Percentiles rank a stretch among this genome's conserved stretches.
Conservation (phyloP, 805 yeast species). For the Jamesozyma rosinii region DNA sequence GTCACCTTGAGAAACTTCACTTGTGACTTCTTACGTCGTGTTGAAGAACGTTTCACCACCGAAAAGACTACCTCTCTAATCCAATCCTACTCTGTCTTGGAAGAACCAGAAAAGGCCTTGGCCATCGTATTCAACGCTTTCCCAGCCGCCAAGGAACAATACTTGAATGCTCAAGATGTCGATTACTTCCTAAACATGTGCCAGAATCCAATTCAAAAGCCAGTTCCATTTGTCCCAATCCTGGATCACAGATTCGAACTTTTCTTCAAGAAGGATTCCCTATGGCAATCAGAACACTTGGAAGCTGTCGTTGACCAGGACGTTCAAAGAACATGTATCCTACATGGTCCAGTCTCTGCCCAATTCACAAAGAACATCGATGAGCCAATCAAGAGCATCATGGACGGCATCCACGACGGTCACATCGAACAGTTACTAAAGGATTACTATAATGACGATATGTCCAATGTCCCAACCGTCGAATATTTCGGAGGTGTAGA, state of each 20-base stretch:
- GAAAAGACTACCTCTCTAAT: slow-evolving; percentile 53
- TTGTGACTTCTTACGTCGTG: slow-evolving; percentile 82
- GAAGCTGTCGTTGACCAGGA: slow-evolving; percentile 94
- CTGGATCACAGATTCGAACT: slow-evolving; percentile 89
- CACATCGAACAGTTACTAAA: slow-evolving; percentile 63
- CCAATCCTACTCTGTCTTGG: slow-evolving; percentile 62
- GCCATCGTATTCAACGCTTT: slow-evolving; percentile 55
- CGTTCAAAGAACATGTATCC: slow-evolving; percentile 97
- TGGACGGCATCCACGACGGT: slow-evolving; percentile 84
- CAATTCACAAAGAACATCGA: slow-evolving; percentile 77
- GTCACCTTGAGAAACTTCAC: slow-evolving; percentile 72
- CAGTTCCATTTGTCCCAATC: slow-evolving; percentile 95
- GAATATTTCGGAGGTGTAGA: slow-evolving; percentile 77
- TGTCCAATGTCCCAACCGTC: slow-evolving; percentile 67
- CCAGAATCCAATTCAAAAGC: slow-evolving; percentile 80
- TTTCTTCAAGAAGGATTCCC: slow-evolving; percentile 95
- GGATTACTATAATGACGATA: slow-evolving; percentile 65
- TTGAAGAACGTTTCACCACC: slow-evolving; percentile 88
- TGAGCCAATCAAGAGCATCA: slow-evolving; percentile 85
- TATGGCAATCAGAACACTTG: slow-evolving; percentile 97
- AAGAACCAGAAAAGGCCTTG: slow-evolving; percentile 53
- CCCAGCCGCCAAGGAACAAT: slow-evolving; percentile 69
- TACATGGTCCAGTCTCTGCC: slow-evolving; percentile 98
- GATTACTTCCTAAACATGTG: slow-evolving; percentile 84
- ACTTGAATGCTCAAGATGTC: slow-evolving; percentile 89